phyloP scores from a whole-genome alignment of 2,329 filamentous ascomycete species.

The Scolecobasidium constrictum region DNA sequence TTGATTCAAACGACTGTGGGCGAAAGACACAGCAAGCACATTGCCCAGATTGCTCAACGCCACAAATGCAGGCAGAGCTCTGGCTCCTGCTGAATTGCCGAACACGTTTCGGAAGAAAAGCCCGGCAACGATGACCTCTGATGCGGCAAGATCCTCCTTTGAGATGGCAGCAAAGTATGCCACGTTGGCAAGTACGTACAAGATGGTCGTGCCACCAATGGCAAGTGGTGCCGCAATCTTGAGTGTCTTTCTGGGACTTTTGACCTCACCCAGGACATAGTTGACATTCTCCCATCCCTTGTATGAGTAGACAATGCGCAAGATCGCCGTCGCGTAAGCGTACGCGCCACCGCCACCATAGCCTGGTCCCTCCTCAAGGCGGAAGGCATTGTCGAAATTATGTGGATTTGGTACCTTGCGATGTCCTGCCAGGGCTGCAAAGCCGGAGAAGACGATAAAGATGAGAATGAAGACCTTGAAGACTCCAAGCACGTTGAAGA shows the following conservation, averaged over 20 bases:
- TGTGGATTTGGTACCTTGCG: conserved; percentile 38
- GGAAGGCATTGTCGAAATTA: conserved; percentile 47
- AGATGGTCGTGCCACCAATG: conserved; percentile 45
- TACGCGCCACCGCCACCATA: too few relatives aligned
- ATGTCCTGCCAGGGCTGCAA: conserved; percentile 51
- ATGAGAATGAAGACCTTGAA: conserved; percentile 52
- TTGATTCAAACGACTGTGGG: conserved; percentile 48
- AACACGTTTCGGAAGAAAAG: conserved; percentile 54
- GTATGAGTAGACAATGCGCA: conserved; percentile 54
- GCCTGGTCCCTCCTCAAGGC: conserved; percentile 28
- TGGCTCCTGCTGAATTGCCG: conserved; percentile 38
- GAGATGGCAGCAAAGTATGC: conserved; percentile 55
- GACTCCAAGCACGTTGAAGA: conserved; percentile 45
- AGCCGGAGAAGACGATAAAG: conserved; percentile 41
- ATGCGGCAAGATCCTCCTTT: conserved; percentile 45
- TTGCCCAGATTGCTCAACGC: conserved; percentile 52
- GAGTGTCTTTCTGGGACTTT: conserved; percentile 43
- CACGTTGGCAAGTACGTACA: conserved; percentile 54
- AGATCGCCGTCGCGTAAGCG: conserved; percentile 32
- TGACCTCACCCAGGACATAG: conserved; percentile 49
- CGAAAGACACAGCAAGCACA: conserved; percentile 50
- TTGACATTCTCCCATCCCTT: conserved; percentile 56
- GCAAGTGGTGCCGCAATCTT: conserved; percentile 47
- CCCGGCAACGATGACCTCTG: conserved; percentile 49
- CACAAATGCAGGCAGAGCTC: conserved; percentile 39